A percentile compares a stretch with the other conserved stretches of the same genome.
phyloP scores from a whole-genome alignment of 1,284 basidiomycete species.

The Bjerkandera adusta region DNA sequence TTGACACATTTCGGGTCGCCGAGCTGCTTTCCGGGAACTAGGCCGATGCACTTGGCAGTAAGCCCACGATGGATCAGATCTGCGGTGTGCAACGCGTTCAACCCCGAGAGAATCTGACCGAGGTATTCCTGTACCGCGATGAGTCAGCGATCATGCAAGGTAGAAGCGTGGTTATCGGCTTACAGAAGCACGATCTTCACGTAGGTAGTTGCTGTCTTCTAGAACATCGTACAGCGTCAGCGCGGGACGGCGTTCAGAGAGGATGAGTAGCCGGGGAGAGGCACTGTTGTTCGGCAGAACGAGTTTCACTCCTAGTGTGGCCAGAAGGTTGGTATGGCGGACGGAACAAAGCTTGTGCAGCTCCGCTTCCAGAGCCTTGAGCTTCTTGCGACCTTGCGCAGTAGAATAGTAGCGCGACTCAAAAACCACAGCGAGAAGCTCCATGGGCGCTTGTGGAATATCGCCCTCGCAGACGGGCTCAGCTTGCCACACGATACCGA shows the following conservation, averaged over 20 bases:
- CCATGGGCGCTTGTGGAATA: slow-evolving; percentile 55
- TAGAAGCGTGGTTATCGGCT: slow-evolving; percentile 17
- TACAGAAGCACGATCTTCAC: slow-evolving; percentile 66
- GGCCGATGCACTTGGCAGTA: slow-evolving; percentile 52
- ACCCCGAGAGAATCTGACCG: slow-evolving; percentile 61
- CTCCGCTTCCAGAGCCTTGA: slow-evolving; percentile 63
- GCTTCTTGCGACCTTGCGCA: slow-evolving; percentile 65
- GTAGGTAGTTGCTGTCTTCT: slow-evolving; percentile 62
- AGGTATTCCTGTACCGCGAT: slow-evolving; percentile 56
- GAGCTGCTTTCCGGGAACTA: slow-evolving; percentile 47
- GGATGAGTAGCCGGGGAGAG: slow-evolving; percentile 54
- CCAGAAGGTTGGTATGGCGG: slow-evolving; percentile 59
- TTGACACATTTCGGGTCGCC: slow-evolving; percentile 61
- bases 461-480: slow-evolving; percentile 66
- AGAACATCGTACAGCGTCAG: slow-evolving; percentile 67
- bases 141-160: background rate
- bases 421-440: slow-evolving; percentile 65
- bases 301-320: slow-evolving; percentile 64
- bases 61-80: slow-evolving; percentile 69
- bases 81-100: slow-evolving; percentile 60
- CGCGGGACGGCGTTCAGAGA: slow-evolving; percentile 63
- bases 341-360: slow-evolving; percentile 57
- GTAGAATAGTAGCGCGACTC: slow-evolving; percentile 64
- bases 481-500: slow-evolving; percentile 67
- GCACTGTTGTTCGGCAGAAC: slow-evolving; percentile 44